phyloP scores from a whole-genome alignment of 2,329 filamentous ascomycete genomes.

The Hymenoscyphus repandus region DNA sequence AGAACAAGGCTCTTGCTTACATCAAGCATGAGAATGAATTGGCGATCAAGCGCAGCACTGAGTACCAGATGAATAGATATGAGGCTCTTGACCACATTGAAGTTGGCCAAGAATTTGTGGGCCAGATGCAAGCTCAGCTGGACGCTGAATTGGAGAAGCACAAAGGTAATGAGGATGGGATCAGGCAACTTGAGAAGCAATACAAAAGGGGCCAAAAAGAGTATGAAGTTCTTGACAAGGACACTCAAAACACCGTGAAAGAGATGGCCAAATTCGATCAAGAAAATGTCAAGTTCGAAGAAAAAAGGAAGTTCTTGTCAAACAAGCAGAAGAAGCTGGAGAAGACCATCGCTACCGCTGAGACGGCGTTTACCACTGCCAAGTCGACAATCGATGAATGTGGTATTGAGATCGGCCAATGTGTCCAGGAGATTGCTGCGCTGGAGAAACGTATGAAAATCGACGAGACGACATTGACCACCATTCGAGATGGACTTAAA shows the following conservation, averaged over 20 bases:
- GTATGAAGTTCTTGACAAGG: conserved; percentile 76
- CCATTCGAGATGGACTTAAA: conserved; percentile 82
- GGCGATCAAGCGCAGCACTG: conserved; percentile 77
- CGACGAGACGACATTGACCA: conserved; percentile 76
- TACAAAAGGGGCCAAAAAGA: conserved; percentile 81
- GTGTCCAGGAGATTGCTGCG: conserved; percentile 65
- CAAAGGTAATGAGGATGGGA: conserved; percentile 80
- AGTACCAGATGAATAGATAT: conserved; percentile 87
- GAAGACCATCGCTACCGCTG: conserved; percentile 75
- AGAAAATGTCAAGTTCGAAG: conserved; percentile 93
- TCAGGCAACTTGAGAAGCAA: conserved; percentile 81
- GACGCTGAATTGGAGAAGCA: conserved; percentile 88
- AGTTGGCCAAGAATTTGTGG: conserved; percentile 83
- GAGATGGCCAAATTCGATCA: conserved; percentile 93
- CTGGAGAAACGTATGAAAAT: conserved; percentile 71
- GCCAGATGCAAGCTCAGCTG: conserved; percentile 83
- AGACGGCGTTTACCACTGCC: conserved; percentile 68
- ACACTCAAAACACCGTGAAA: conserved; percentile 72
- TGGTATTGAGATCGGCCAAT: conserved; percentile 69
- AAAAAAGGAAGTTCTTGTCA: conserved; percentile 90
- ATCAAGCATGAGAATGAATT: conserved; percentile 93
- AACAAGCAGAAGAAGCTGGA: conserved; percentile 94
- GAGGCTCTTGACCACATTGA: conserved; percentile 85
- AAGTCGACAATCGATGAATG: conserved; percentile 74
- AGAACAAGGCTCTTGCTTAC: conserved; percentile 85